Evolutionary conservation across 352 stramenopile species (phyloP), one percentile per base, ranked within the genome.

Genomic region (Phytophthora ohioensis): DNA sequence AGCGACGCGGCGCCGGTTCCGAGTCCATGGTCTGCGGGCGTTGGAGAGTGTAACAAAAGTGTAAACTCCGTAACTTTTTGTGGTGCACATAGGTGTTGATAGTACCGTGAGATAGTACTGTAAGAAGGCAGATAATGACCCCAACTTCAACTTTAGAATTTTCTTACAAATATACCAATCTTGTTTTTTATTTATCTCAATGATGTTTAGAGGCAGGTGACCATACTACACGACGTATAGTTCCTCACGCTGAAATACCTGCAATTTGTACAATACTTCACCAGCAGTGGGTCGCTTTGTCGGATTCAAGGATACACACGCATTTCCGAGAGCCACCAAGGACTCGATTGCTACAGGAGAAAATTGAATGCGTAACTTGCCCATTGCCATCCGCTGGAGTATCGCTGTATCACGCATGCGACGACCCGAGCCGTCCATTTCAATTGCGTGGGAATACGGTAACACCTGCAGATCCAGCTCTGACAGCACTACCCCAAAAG

Each of bases 401-500:
- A 82, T 47, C 2, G 63, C 69, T 13, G 58, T 67, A 46, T 77
- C 69, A 0, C 64, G 41, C 32, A 68, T 30, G 38, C 52, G 38
- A 35, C 55, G 42, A 3, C 62, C 56, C 4, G 66, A 60, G 2
- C 41, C 55, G 11, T 49, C 43, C 5, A 27, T 42, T 13, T 56
- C 51, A n/a, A 58, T 71, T 21, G 53, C 54, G 21, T 70, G 39
- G 13, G 65, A 52, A 36, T 64, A 75, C 46, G 61, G 68, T n/a
- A 68, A 15, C 34, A 54, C 30, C 17, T 69, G 61, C 30, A 58
- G 59, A 31, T 79, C 72, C 35, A 79, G 17, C 51, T 79, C 72
- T 4, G 67, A 71, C 13, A 79, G 27, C 27, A 79, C 38, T 6
- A 79, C 51, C 13, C 72, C 72, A 15, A 79, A 79, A 27, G 71